Conservation (phyloP, 352 stramenopile genomes). For the Globisporangium cylindrosporum region DNA sequence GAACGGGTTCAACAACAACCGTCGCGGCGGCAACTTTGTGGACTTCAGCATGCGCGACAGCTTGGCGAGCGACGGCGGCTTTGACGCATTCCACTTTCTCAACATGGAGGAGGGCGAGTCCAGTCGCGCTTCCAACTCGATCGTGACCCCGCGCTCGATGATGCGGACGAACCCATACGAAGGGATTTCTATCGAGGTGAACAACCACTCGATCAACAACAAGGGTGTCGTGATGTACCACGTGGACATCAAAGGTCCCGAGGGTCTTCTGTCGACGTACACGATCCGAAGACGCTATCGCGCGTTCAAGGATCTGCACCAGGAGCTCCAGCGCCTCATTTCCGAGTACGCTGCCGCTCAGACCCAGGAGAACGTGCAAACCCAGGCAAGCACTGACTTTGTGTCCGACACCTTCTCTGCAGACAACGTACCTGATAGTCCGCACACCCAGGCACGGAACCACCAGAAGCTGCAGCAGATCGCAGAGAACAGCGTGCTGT, state of each 20-base stretch:
- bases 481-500: slow-evolving; percentile 25
- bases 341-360: slow-evolving; percentile 23
- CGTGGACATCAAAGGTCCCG: slow-evolving; percentile 79
- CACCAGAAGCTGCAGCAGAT: slow-evolving; percentile 28
- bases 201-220: slow-evolving; percentile 51
- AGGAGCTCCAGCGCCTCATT: slow-evolving; percentile 58
- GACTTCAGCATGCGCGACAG: slow-evolving; percentile 37
- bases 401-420: slow-evolving; percentile 20
- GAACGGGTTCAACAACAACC: slow-evolving; percentile 15
- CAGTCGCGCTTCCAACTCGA: slow-evolving; percentile 19
- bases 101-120: slow-evolving; percentile 35
- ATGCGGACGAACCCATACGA: slow-evolving; percentile 54
- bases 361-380: neutral
- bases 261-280: slow-evolving; percentile 78
- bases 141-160: slow-evolving; percentile 31
- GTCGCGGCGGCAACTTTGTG: slow-evolving; percentile 20
- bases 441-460: slow-evolving; percentile 24
- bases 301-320: slow-evolving; percentile 79
- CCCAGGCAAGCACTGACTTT: neutral
- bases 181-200: slow-evolving; percentile 51
- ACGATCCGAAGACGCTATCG: slow-evolving; percentile 80
- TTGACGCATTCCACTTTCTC: slow-evolving; percentile 57
- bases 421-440: slow-evolving; percentile 24
- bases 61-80: slow-evolving; percentile 59
- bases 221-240: slow-evolving; percentile 83